A percentile compares a stretch with the other conserved stretches of the same genome.
Evolutionary conservation across 352 stramenopile genomes (phyloP).

Genomic region (Aphanomyces euteiches): DNA sequence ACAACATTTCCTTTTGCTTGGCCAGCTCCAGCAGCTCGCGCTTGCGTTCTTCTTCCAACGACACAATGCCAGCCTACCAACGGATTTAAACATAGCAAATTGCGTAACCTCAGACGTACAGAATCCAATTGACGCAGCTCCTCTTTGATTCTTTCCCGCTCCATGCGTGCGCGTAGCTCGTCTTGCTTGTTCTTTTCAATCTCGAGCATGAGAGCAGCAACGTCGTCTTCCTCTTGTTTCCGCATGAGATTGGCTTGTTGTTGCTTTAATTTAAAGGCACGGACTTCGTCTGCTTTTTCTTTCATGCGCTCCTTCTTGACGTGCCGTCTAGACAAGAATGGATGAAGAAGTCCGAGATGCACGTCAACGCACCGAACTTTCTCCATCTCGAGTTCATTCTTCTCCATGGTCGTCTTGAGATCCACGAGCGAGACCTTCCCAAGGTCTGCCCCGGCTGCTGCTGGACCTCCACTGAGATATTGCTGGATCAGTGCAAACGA

Average conservation of each 20-base stretch:
- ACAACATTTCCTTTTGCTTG: conserved; percentile 10
- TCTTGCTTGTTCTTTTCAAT: conserved; percentile 25
- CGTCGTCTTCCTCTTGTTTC: conserved; percentile 21
- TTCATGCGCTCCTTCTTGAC: conserved; percentile 13
- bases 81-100: not conserved
- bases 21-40: conserved; percentile 18
- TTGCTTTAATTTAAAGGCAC: conserved; percentile 23
- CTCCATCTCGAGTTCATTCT: conserved; percentile 25
- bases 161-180: conserved; percentile 17
- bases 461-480: conserved; percentile 7
- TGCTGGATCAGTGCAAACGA: conserved; percentile 14
- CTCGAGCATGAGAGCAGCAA: conserved; percentile 13
- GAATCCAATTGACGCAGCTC: conserved; percentile 15
- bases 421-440: conserved; percentile 10
- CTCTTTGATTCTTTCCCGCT: conserved; percentile 21
- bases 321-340: conserved; percentile 1
- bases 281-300: conserved; percentile 28
- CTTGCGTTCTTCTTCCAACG: conserved; percentile 24
- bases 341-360: too few relatives aligned
- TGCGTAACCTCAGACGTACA: not conserved
- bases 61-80: conserved; percentile 14
- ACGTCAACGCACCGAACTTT: not conserved
- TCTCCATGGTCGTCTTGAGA: conserved; percentile 19
- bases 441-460: not conserved
- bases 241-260: conserved; percentile 10